A percentile compares a stretch with the other conserved stretches of the same genome.
Conservation (phyloP, 441 rosid genomes). For the Breynia disticha region DNA sequence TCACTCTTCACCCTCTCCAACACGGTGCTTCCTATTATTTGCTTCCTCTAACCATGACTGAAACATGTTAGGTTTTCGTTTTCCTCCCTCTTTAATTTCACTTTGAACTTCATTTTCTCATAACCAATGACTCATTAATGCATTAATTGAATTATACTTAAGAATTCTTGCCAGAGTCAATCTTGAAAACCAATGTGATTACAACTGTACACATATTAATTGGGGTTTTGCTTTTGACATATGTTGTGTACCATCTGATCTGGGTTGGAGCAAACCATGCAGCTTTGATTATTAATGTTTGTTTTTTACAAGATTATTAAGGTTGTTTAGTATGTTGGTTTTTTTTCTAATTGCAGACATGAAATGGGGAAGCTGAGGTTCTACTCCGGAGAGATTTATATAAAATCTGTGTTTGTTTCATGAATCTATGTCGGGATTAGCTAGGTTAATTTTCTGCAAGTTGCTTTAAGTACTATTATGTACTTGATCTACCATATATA, state of each 20-base stretch:
- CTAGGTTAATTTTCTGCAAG: slow-evolving; percentile 5
- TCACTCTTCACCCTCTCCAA: slow-evolving; percentile 69
- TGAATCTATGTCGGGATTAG: slow-evolving; percentile 5
- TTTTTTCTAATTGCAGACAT: slow-evolving; percentile 41
- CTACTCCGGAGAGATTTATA: not conserved
- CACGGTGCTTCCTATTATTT: slow-evolving; percentile 78
- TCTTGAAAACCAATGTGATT: not conserved
- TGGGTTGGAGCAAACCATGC: not conserved
- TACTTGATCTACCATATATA: too few species aligned
- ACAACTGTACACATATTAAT: too few species aligned
- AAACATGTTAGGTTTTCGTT: slow-evolving; percentile 7
- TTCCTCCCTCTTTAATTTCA: not conserved
- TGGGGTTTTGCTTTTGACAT: too few species aligned
- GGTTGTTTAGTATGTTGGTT: not conserved
- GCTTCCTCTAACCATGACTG: slow-evolving; percentile 22
- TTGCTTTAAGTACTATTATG: too few species aligned
- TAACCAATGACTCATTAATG: not conserved
- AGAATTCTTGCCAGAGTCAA: not conserved
- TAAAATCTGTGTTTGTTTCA: slow-evolving; percentile 6
- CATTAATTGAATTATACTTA: not conserved
- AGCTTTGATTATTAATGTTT: slow-evolving; percentile 3
- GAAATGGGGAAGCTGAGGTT: slow-evolving; percentile 27
- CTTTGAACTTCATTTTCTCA: not conserved
- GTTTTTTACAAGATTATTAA: slow-evolving; percentile 5
- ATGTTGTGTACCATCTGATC: too few species aligned